phyloP scores from a whole-genome alignment of 768 basidiomycete genomes.

The Thelephora ganbajun region DNA sequence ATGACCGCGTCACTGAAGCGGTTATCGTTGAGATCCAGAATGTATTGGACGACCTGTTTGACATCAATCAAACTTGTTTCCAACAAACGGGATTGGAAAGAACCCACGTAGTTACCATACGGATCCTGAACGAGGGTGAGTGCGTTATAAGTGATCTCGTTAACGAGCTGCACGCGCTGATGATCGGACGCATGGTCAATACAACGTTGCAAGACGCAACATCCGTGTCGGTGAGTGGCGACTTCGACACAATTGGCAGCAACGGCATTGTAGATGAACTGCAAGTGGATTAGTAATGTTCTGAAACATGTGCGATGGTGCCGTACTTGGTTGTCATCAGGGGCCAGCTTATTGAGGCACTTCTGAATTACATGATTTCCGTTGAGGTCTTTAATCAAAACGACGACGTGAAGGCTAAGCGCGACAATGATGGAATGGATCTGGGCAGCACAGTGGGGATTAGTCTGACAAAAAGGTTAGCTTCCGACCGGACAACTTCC shows the following conservation, averaged over 20 bases:
- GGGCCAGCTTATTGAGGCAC: slow-evolving; percentile 93
- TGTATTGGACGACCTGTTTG: slow-evolving; percentile 88
- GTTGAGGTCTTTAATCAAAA: slow-evolving; percentile 96
- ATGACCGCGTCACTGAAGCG: slow-evolving; percentile 97
- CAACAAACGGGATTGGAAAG: slow-evolving; percentile 1
- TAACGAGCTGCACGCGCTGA: slow-evolving; percentile 91
- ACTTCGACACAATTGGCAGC: slow-evolving; percentile 99
- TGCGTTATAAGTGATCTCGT: slow-evolving; percentile 97
- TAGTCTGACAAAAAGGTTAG: slow-evolving; percentile 51
- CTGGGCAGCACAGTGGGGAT: slow-evolving; percentile 74
- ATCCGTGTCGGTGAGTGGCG: slow-evolving; percentile 94
- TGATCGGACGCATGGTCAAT: slow-evolving; percentile 96
- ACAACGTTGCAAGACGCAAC: slow-evolving; percentile 95
- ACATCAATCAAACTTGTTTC: slow-evolving; percentile 5
- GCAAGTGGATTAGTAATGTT: neutral
- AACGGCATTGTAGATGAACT: slow-evolving; percentile 99
- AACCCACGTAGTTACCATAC: slow-evolving; percentile 76
- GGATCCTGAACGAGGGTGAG: slow-evolving; percentile 97
- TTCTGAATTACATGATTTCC: slow-evolving; percentile 99
- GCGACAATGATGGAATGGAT: slow-evolving; percentile 96
- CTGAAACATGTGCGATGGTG: neutral
- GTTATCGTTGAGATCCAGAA: slow-evolving; percentile 95
- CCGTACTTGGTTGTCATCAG: slow-evolving; percentile 92
- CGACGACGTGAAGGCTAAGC: slow-evolving; percentile 93
- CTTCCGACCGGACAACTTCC: slow-evolving; percentile 26